Conservation (phyloP, 306 rosid genomes). For the Benincasa hispida region DNA sequence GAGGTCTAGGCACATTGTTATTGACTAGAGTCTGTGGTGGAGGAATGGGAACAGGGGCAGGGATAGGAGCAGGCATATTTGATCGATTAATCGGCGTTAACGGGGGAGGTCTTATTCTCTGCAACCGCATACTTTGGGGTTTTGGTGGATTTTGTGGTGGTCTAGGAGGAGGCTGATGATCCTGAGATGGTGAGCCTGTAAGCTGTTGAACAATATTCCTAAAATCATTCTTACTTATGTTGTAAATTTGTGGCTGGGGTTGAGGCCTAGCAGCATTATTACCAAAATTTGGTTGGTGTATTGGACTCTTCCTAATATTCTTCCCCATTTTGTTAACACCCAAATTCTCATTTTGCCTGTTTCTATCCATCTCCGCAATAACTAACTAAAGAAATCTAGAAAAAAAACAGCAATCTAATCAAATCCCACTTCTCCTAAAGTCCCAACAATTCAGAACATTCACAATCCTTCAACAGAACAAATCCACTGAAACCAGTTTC, state of each 20-base stretch:
- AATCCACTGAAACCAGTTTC: neutral
- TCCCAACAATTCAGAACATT: neutral
- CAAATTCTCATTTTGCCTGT: constrained; percentile 57
- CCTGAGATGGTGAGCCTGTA: constrained; percentile 88
- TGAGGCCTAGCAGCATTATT: constrained; percentile 61
- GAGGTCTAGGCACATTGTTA: constrained; percentile 17
- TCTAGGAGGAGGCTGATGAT: constrained; percentile 44
- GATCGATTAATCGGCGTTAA: constrained; percentile 60
- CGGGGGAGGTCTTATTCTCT: constrained; percentile 93
- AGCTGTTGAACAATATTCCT: constrained; percentile 90
- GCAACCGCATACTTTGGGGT: constrained; percentile 80
- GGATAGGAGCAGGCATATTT: constrained; percentile 31
- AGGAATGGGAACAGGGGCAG: constrained; percentile 28
- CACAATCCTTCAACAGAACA: neutral
- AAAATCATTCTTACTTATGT: constrained; percentile 91
- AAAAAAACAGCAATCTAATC: neutral
- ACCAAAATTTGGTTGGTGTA: constrained; percentile 69
- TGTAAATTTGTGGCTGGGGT: constrained; percentile 94
- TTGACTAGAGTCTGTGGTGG: constrained; percentile 31
- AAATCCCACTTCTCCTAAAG: neutral
- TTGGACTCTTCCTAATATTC: constrained; percentile 84
- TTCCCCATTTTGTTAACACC: constrained; percentile 91
- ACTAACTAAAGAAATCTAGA: neutral
- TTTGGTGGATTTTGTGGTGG: constrained; percentile 64
- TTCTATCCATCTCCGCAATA: constrained; percentile 49